A percentile compares a stretch with the other conserved stretches of the same genome.
phyloP scores from a whole-genome alignment of 306 rosid genomes.

The Macrotyloma uniflorum region DNA sequence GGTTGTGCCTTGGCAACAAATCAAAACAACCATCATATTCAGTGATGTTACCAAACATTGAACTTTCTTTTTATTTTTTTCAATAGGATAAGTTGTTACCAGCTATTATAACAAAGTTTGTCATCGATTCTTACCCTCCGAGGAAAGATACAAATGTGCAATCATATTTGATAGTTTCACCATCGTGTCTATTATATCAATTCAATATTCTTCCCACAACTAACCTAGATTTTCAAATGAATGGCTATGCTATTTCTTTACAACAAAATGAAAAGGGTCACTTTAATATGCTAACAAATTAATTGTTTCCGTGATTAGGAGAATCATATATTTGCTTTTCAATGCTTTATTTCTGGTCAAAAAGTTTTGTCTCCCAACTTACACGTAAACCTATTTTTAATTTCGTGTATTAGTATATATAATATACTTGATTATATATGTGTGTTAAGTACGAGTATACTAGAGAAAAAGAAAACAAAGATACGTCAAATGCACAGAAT shows the following conservation, averaged over 20 bases:
- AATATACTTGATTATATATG: not conserved
- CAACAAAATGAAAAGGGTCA: constrained; percentile 18
- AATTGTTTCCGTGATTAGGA: constrained; percentile 42
- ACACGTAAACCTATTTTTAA: constrained; percentile 27
- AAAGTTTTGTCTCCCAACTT: constrained; percentile 41
- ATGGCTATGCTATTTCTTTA: constrained; percentile 13
- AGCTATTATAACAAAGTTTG: constrained; percentile 31
- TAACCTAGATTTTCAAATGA: constrained; percentile 28
- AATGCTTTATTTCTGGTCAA: constrained; percentile 48
- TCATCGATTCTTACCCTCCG: constrained; percentile 15
- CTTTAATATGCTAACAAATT: constrained; percentile 29
- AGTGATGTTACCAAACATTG: constrained; percentile 45
- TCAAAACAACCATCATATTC: constrained; percentile 41
- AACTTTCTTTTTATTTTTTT: not conserved
- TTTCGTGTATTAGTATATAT: not conserved
- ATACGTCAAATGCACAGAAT: not conserved
- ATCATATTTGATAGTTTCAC: constrained; percentile 19
- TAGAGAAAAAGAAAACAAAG: not conserved
- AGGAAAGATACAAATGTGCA: constrained; percentile 27
- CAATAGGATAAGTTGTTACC: constrained; percentile 46
- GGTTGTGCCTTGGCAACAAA: constrained; percentile 38
- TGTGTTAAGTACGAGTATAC: not conserved
- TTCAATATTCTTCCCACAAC: constrained; percentile 25
- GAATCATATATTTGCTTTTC: constrained; percentile 42
- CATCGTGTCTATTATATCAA: constrained; percentile 28